Evolutionary conservation across 305 asterid species (phyloP).

Genomic region (Fraxinus greggii): DNA sequence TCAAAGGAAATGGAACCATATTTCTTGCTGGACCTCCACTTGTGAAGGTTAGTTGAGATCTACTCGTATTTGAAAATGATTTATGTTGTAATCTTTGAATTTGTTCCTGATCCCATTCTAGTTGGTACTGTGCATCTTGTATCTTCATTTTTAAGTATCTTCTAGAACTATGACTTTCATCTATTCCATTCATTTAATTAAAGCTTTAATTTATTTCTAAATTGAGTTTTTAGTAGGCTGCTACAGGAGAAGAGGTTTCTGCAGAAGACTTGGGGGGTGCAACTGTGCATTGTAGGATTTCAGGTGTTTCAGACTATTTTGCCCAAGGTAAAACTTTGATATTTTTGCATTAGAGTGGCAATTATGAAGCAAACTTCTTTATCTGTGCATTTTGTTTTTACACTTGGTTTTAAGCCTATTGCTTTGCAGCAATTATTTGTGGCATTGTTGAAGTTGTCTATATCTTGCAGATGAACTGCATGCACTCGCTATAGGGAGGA

Average conservation of each 20-base stretch:
- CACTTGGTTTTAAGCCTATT: slow-evolving; percentile 21
- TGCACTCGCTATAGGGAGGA: slow-evolving; percentile 91
- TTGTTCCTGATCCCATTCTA: not conserved
- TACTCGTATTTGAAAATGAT: not conserved
- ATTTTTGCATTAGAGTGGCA: not conserved
- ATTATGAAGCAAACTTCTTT: not conserved
- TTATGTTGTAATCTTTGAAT: not conserved
- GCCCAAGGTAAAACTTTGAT: slow-evolving; percentile 68
- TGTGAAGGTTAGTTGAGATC: slow-evolving; percentile 68
- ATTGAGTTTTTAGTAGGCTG: slow-evolving; percentile 67
- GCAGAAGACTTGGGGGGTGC: slow-evolving; percentile 99
- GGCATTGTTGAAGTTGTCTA: slow-evolving; percentile 17
- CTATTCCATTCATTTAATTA: not conserved
- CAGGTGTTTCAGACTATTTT: slow-evolving; percentile 96
- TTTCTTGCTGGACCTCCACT: slow-evolving; percentile 99
- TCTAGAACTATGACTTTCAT: not conserved
- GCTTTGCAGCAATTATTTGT: slow-evolving; percentile 4
- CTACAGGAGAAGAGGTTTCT: slow-evolving; percentile 95
- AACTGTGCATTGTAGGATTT: slow-evolving; percentile 84
- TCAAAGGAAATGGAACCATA: slow-evolving; percentile 93
- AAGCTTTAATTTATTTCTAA: not conserved
- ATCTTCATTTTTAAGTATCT: not conserved
- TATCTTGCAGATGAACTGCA: slow-evolving; percentile 77
- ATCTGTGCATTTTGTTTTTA: slow-evolving; percentile 3
- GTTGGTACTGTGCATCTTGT: not conserved